A percentile compares a stretch with the other conserved stretches of the same genome.
phyloP scores from a whole-genome alignment of 371 early-diverging fungal species.

The Rhizopus stolonifer region DNA sequence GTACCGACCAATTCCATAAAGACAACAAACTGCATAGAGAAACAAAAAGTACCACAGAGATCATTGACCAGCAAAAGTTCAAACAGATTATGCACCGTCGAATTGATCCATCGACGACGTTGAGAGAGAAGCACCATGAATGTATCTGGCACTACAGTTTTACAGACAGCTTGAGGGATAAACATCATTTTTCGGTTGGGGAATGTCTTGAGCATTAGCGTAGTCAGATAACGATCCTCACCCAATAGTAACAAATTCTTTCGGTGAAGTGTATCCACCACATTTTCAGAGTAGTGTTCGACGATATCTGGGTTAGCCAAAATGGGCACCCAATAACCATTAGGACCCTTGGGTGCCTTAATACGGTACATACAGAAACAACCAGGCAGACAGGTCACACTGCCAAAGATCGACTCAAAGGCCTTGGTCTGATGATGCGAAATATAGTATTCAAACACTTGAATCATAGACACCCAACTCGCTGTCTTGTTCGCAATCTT shows the following conservation, averaged over 20 bases:
- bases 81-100: slow-evolving; percentile 85
- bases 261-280: slow-evolving; percentile 91
- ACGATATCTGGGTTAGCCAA: slow-evolving; percentile 87
- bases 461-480: slow-evolving; percentile 90
- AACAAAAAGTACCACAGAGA: slow-evolving; percentile 89
- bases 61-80: slow-evolving; percentile 82
- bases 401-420: slow-evolving; percentile 96
- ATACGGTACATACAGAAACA: slow-evolving; percentile 95
- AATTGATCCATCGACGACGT: slow-evolving; percentile 90
- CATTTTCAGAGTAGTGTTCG: slow-evolving; percentile 84
- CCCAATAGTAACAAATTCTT: slow-evolving; percentile 93
- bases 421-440: slow-evolving; percentile 92
- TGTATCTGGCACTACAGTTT: slow-evolving; percentile 82
- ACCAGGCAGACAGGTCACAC: slow-evolving; percentile 95
- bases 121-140: slow-evolving; percentile 81
- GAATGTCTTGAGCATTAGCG: slow-evolving; percentile 90
- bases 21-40: slow-evolving; percentile 90
- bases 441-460: slow-evolving; percentile 58
- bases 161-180: slow-evolving; percentile 85
- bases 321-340: slow-evolving; percentile 72
- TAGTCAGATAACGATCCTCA: slow-evolving; percentile 95
- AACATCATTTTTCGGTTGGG: slow-evolving; percentile 91
- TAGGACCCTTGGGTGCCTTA: slow-evolving; percentile 74
- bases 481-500: slow-evolving; percentile 82
- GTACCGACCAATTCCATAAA: slow-evolving; percentile 87